Evolutionary conservation across 768 basidiomycete species (phyloP), one percentile per base, ranked within the genome.

Genomic region (Lactarius hengduanensis): DNA sequence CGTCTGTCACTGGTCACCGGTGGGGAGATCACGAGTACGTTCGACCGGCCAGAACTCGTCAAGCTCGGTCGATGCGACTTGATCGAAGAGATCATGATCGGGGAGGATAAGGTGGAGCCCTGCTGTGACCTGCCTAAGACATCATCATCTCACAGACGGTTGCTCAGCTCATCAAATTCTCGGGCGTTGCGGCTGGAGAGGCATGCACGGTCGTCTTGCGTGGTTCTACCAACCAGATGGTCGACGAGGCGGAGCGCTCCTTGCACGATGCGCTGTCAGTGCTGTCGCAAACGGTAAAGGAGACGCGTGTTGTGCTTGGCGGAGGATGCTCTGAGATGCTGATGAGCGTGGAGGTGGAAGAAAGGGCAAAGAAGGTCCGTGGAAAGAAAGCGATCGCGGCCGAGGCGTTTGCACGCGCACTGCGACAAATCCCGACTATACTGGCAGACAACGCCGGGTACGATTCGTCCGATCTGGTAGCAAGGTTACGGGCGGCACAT

Each of bases 1-100:
- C 84, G 97, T 22, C 75, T 99, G 57, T 94, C 95, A 2, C 84
- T 99, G 5, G 97, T 99, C 38, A 98, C 96, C 15, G 97, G 97
- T 8, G 97, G 97, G 32, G 97, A 99, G 78, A 98, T 99, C 69
- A 91, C 94, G 0, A 92, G 89, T 71, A 97, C 96, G 0, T 99
- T 98, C 73, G 96, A 96, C 60, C 82, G 90, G 47, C 94, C 96
- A 0, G 92, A 96, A 72, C 84, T 92, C 32, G 94, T 98, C 65
- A 94, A 93, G 75, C 86, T 99, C 15, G 97, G 97, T 7, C 83
- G 82, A 47, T 98, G 96, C 74, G 96, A 98, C 70, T 75, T 95
- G 69, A 97, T 99, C 63, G 97, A 98, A 79, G 97, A 99, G 80
- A 90, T 98, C 72, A 98, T 99, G 84, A 98, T 99, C 70, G 97